A percentile compares a stretch with the other conserved stretches of the same genome.
These are phyloP conservation scores for Neolecta irregularis DNA, from an alignment of 1,139 yeast genomes.

Conservation along the genomic window DNA sequence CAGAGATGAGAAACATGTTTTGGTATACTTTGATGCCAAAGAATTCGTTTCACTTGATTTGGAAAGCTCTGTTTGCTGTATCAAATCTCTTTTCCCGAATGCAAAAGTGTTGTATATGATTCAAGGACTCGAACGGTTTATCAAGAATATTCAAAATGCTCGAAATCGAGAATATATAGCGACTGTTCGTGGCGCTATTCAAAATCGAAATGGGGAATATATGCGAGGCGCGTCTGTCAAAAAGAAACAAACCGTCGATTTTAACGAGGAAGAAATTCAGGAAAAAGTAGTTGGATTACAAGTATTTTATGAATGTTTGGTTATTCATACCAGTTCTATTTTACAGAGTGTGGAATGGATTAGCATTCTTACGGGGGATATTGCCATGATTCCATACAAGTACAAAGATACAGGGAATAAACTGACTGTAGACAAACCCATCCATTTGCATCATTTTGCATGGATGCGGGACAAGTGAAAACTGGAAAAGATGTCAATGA, in stretches of 20 bases:
- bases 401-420: conserved; percentile 8
- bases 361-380: conserved; percentile 15
- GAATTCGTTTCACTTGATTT: conserved; percentile 12
- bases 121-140: conserved; percentile 14
- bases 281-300: conserved; percentile 14
- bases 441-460: conserved; percentile 11
- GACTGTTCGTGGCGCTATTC: conserved; percentile 13
- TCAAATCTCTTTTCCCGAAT: conserved; percentile 9
- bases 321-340: conserved; percentile 14
- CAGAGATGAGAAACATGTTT: conserved; percentile 12
- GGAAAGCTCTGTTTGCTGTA: conserved; percentile 3
- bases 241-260: neutral
- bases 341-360: conserved; percentile 16
- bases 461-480: conserved; percentile 16
- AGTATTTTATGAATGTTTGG: conserved; percentile 11
- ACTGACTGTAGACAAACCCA: conserved; percentile 8
- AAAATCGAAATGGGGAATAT: conserved; percentile 1
- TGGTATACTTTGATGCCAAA: conserved; percentile 12
- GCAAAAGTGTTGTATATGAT: conserved; percentile 14
- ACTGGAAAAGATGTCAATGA: conserved; percentile 14
- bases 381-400: conserved; percentile 17
- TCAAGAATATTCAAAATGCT: conserved; percentile 9
- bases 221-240: no score
- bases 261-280: conserved; percentile 3
- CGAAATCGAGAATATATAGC: conserved; percentile 13